phyloP scores from a whole-genome alignment of 345 rosid genomes.

The Orychophragmus violaceus region DNA sequence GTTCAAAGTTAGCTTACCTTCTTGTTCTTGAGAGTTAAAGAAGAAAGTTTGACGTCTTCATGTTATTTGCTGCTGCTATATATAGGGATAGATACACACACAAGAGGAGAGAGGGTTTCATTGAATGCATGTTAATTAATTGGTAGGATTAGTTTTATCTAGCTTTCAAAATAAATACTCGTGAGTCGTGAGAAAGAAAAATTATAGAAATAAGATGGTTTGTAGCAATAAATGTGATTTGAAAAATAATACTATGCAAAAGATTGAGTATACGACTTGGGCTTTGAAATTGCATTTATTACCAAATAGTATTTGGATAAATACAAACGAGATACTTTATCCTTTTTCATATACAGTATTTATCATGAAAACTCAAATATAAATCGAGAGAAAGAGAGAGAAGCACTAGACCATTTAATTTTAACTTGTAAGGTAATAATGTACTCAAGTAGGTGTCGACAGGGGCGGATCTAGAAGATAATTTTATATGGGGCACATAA shows the following conservation, averaged over 20 bases:
- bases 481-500: too few relatives aligned
- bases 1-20: conserved; percentile 22
- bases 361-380: background rate
- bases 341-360: background rate
- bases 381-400: background rate
- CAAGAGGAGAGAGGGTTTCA: conserved; percentile 2
- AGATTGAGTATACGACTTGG: conserved; percentile 29
- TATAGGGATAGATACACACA: background rate
- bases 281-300: conserved; percentile 28
- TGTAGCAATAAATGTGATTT: conserved; percentile 25
- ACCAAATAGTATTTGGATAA: conserved; percentile 30
- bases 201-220: background rate
- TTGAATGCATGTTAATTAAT: conserved; percentile 8
- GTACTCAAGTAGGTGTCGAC: conserved; percentile 9
- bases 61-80: conserved; percentile 11
- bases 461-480: too few relatives aligned
- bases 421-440: background rate
- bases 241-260: conserved; percentile 4
- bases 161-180: conserved; percentile 24
- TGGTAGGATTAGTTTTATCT: conserved; percentile 19
- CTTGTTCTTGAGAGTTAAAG: conserved; percentile 11
- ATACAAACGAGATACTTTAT: conserved; percentile 9
- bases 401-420: background rate
- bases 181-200: background rate
- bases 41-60: conserved; percentile 18